Evolutionary conservation across 2,329 filamentous ascomycete species (phyloP).

Genomic region (Aspergillus spinulosporus): DNA sequence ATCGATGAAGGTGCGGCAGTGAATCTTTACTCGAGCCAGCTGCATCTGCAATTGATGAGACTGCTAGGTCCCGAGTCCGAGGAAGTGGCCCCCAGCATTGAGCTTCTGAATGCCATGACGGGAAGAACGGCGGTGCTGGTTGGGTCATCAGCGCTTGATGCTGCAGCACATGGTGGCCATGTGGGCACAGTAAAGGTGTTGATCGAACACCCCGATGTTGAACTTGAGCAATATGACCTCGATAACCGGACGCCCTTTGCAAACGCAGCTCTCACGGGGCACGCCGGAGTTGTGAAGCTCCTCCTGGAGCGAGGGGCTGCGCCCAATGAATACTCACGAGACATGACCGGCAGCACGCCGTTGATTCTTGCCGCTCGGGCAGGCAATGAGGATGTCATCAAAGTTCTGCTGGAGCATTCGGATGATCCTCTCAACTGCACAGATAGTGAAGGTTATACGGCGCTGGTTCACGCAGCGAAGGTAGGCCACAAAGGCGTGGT

Average conservation of each 20-base stretch:
- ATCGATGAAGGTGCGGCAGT: background rate
- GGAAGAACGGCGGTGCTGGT: constrained; percentile 2
- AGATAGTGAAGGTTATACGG: background rate
- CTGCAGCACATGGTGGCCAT: constrained; percentile 1
- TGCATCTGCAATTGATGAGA: background rate
- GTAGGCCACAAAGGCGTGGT: background rate
- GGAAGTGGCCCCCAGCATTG: no score
- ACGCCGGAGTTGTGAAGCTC: no score
- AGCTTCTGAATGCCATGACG: background rate
- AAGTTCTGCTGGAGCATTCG: background rate
- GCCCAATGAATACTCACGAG: no score
- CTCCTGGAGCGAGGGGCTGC: no score
- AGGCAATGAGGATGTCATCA: background rate
- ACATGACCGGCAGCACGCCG: no score
- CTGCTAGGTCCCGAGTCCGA: background rate
- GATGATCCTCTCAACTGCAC: background rate
- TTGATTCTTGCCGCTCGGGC: background rate
- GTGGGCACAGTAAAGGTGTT: background rate
- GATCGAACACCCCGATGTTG: background rate
- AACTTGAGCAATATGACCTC: background rate
- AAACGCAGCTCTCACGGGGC: no score
- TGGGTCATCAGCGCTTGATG: constrained; percentile 3
- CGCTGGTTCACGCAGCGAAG: background rate
- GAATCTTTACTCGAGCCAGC: background rate
- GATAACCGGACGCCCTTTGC: background rate